Percentiles rank a stretch among this genome's conserved stretches.
These are phyloP conservation scores for Microsporum ferrugineum DNA, from an alignment of 2,329 filamentous ascomycete genomes.

Conservation along the genomic window DNA sequence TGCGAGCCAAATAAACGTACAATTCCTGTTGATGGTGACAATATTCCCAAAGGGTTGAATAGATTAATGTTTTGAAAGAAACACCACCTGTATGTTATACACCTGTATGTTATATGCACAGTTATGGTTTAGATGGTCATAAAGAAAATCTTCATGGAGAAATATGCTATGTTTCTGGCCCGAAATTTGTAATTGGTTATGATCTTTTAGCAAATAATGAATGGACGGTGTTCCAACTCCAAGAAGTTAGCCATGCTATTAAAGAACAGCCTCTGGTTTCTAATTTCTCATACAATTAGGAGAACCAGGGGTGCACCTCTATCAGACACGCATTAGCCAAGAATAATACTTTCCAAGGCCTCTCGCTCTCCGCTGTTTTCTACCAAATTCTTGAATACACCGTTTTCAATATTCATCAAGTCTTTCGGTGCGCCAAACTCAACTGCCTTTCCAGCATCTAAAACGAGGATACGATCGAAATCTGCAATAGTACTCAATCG, in stretches of 20 bases:
- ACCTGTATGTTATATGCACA: no score
- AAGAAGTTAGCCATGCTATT: no score
- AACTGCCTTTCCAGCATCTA: constrained; percentile 54
- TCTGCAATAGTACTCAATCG: constrained; percentile 65
- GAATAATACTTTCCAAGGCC: constrained; percentile 22
- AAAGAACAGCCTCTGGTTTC: no score
- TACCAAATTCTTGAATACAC: constrained; percentile 50
- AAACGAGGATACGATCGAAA: constrained; percentile 62
- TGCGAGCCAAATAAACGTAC: constrained; percentile 7
- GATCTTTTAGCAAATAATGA: no score
- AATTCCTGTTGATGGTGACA: not conserved
- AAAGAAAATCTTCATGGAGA: no score
- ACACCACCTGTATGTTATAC: no score
- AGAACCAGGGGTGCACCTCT: not conserved
- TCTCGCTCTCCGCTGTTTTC: constrained; percentile 29
- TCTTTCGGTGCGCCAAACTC: constrained; percentile 57
- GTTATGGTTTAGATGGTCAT: no score
- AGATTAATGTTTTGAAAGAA: not conserved
- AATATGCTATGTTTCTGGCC: no score
- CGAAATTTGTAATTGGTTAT: no score
- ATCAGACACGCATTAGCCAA: constrained; percentile 3
- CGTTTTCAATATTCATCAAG: constrained; percentile 43
- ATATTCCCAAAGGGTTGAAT: not conserved
- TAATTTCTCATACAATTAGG: no score
- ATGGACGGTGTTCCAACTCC: no score